These are phyloP conservation scores for Apiotrichum veenhuisii DNA, from an alignment of 1,284 basidiomycete species.

Conservation along the genomic window DNA sequence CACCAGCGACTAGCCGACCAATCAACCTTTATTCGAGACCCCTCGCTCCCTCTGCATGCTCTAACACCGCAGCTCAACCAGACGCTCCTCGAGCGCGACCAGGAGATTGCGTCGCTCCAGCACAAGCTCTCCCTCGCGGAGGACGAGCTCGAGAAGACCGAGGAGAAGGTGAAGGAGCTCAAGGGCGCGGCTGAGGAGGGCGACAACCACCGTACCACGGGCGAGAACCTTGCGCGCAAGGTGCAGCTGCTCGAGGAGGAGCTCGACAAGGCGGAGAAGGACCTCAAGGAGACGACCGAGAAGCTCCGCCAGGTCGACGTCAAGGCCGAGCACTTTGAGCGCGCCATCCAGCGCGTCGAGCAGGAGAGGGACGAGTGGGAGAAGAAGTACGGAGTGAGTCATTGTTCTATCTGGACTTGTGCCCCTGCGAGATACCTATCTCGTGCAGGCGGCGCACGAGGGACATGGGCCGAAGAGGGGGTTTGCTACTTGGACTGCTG, in stretches of 20 bases:
- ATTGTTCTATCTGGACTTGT: neutral
- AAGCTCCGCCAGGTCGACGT: slow-evolving; percentile 98
- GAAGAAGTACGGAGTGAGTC: slow-evolving; percentile 63
- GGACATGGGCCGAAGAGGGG: too few species aligned
- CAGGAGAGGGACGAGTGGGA: slow-evolving; percentile 92
- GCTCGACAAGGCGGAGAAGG: slow-evolving; percentile 93
- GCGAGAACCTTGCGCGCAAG: slow-evolving; percentile 77
- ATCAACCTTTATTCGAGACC: too few species aligned
- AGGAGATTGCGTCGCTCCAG: slow-evolving; percentile 78
- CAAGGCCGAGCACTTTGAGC: slow-evolving; percentile 98
- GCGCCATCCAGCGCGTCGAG: slow-evolving; percentile 80
- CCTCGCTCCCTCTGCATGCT: neutral
- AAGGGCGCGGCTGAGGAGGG: slow-evolving; percentile 70
- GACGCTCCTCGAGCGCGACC: slow-evolving; percentile 74
- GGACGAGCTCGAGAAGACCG: slow-evolving; percentile 68
- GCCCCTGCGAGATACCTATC: too few species aligned
- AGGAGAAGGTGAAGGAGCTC: slow-evolving; percentile 65
- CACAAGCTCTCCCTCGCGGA: slow-evolving; percentile 73
- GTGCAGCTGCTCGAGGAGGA: slow-evolving; percentile 91
- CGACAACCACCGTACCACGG: slow-evolving; percentile 68
- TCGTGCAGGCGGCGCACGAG: too few species aligned
- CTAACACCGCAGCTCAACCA: slow-evolving; percentile 47
- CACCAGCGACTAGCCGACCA: too few species aligned
- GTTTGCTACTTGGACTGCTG: too few species aligned
- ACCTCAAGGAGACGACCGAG: slow-evolving; percentile 92